phyloP scores from a whole-genome alignment of 805 yeast species.

The Candida sonorensis region DNA sequence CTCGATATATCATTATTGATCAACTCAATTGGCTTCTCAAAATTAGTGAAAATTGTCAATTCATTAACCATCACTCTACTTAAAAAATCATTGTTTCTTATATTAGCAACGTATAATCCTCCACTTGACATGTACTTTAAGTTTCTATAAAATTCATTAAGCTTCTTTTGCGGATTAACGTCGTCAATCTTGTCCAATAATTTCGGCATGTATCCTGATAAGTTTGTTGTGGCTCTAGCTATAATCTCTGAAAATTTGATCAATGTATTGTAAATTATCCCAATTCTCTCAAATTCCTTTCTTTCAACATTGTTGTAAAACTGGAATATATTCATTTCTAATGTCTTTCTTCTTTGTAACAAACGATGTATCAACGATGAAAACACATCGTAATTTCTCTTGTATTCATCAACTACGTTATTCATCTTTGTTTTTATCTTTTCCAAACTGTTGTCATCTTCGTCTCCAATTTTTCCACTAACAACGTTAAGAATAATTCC shows the following conservation, averaged over 20 bases:
- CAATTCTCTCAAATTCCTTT: constrained; percentile 13
- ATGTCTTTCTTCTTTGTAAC: constrained; percentile 4
- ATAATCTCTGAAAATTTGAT: constrained; percentile 3
- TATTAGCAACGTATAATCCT: constrained; percentile 8
- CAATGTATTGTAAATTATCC: constrained; percentile 5
- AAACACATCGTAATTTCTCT: constrained; percentile 4
- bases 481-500: constrained; percentile 2
- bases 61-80: constrained; percentile 5
- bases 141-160: constrained; percentile 6
- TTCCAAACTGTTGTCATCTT: too few species aligned
- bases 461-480: too few species aligned
- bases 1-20: constrained; percentile 27
- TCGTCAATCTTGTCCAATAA: not conserved
- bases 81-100: constrained; percentile 7
- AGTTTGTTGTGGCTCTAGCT: constrained; percentile 1
- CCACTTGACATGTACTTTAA: constrained; percentile 8
- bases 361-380: constrained; percentile 3
- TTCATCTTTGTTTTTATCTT: constrained; percentile 1
- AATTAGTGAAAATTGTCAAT: constrained; percentile 6
- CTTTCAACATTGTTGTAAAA: constrained; percentile 11
- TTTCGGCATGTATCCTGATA: not conserved
- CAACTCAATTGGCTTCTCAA: constrained; percentile 4
- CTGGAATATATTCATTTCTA: constrained; percentile 8
- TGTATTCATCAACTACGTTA: constrained; percentile 2
- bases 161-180: constrained; percentile 3